phyloP scores from a whole-genome alignment of 164 flowering plant species.

The Vitis labrusca region DNA sequence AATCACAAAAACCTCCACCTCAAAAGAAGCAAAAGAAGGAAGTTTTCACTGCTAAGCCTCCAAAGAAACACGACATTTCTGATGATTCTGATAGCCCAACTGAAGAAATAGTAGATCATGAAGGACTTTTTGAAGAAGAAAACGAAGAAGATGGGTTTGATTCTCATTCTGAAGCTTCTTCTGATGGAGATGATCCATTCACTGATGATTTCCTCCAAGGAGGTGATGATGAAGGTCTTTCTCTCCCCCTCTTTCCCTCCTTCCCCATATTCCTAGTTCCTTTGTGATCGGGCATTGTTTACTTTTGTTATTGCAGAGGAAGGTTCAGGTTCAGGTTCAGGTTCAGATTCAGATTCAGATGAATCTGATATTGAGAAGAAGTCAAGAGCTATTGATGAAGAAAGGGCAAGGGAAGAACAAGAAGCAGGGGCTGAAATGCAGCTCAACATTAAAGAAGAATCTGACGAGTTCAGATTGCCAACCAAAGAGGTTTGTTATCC shows the following conservation, averaged over 20 bases:
- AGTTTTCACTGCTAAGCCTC: conserved; percentile 13
- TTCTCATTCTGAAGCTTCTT: conserved; percentile 56
- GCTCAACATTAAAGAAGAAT: conserved; percentile 69
- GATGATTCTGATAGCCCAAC: conserved; percentile 28
- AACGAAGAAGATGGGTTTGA: conserved; percentile 27
- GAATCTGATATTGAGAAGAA: conserved; percentile 57
- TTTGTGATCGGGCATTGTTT: background rate
- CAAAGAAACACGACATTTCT: conserved; percentile 18
- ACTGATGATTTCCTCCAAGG: conserved; percentile 73
- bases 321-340: conserved; percentile 29
- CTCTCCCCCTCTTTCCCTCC: too few relatives aligned
- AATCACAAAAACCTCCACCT: conserved; percentile 18
- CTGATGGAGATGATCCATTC: conserved; percentile 58
- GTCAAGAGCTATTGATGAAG: conserved; percentile 53
- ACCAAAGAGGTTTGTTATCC: conserved; percentile 54
- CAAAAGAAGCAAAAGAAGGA: conserved; percentile 40
- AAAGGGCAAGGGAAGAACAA: conserved; percentile 44
- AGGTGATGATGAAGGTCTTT: conserved; percentile 45
- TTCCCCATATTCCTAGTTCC: background rate
- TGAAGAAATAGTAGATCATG: conserved; percentile 29
- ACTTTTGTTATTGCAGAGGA: conserved; percentile 28
- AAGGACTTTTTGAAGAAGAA: conserved; percentile 26
- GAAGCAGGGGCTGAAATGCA: conserved; percentile 65
- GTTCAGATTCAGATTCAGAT: conserved; percentile 47
- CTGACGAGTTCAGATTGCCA: conserved; percentile 87